These are phyloP conservation scores for Salix viminalis DNA, from an alignment of 345 rosid species.

Conservation along the genomic window DNA sequence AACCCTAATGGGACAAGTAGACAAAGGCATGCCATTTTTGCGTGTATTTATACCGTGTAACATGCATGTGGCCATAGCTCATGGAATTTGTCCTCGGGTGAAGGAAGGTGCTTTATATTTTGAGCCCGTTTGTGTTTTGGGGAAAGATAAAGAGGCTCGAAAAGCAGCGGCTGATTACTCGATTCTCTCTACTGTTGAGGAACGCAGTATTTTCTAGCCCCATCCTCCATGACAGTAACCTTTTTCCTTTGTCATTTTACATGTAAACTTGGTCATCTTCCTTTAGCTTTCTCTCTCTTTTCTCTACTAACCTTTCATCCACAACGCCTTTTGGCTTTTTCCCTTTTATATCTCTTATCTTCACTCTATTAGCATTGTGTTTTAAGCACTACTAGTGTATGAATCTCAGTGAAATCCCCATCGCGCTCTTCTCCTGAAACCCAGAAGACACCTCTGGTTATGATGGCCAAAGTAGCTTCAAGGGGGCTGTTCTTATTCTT, in stretches of 20 bases:
- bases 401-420: conserved; percentile 19
- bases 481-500: conserved; percentile 15
- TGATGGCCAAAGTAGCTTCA: conserved; percentile 45
- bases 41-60: background rate
- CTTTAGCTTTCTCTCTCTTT: conserved; percentile 2
- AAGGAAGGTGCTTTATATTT: conserved; percentile 7
- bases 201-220: conserved; percentile 9
- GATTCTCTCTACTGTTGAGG: background rate
- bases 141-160: background rate
- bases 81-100: conserved; percentile 11
- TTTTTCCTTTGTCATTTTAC: conserved; percentile 21
- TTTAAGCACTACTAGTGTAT: conserved; percentile 19
- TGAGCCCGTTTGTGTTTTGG: background rate
- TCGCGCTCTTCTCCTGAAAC: conserved; percentile 24
- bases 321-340: conserved; percentile 1
- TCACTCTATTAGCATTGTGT: conserved; percentile 20
- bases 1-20: background rate
- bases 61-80: conserved; percentile 1
- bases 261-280: conserved; percentile 10
- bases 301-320: conserved; percentile 25
- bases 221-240: conserved; percentile 54
- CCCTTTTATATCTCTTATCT: conserved; percentile 14
- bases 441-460: conserved; percentile 12
- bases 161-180: conserved; percentile 21
- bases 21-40: background rate